Percentiles rank a stretch among this genome's conserved stretches.
These are phyloP conservation scores for Beauveria rudraprayagi DNA, from an alignment of 2,329 filamentous ascomycete genomes.

Conservation along the genomic window DNA sequence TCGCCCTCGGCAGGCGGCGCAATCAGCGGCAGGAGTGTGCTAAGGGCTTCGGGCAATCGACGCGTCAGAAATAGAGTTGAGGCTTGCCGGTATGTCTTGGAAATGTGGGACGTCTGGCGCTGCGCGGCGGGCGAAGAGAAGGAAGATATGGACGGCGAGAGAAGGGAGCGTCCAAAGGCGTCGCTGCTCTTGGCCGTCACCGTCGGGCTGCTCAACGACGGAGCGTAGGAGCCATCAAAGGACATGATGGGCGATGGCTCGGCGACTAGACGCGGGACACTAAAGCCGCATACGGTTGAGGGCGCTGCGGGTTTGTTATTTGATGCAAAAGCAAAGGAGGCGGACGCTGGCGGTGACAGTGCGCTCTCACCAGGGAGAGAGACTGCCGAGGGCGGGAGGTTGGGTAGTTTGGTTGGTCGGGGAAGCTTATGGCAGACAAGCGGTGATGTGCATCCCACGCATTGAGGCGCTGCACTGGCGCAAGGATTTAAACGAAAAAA, in stretches of 20 bases:
- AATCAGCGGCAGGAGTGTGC: constrained; percentile 77
- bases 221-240: constrained; percentile 33
- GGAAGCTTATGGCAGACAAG: background rate
- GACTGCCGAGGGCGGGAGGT: background rate
- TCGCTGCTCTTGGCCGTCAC: constrained; percentile 24
- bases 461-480: background rate
- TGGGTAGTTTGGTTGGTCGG: background rate
- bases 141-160: constrained; percentile 62
- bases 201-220: constrained; percentile 33
- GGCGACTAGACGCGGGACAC: background rate
- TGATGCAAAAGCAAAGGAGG: background rate
- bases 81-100: constrained; percentile 88
- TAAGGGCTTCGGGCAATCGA: constrained; percentile 80
- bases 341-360: background rate
- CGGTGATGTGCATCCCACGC: constrained; percentile 1
- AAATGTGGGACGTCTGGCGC: constrained; percentile 65
- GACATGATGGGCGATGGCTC: constrained; percentile 27
- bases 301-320: background rate
- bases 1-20: constrained; percentile 47
- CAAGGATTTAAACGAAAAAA: background rate
- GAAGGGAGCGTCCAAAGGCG: constrained; percentile 42
- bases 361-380: background rate
- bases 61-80: constrained; percentile 93
- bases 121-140: constrained; percentile 53
- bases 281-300: background rate